Conservation (phyloP, 768 basidiomycete species). For the Psilocybe cubensis region DNA sequence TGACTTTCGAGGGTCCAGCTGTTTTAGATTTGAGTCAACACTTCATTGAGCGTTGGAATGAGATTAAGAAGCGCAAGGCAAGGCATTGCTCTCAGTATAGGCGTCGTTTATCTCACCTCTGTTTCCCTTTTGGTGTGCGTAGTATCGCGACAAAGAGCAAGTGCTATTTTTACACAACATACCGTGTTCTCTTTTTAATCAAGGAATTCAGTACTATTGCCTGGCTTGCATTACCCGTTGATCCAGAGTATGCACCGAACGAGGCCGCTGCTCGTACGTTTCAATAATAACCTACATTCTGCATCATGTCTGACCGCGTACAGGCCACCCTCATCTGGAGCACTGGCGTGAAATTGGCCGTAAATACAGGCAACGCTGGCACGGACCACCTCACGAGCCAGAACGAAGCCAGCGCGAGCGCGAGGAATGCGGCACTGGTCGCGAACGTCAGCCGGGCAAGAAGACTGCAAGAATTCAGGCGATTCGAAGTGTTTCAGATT, state of each 20-base stretch:
- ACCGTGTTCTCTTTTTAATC: background rate
- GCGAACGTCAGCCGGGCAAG: constrained; percentile 37
- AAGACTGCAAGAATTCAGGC: constrained; percentile 76
- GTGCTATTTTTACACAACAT: constrained; percentile 20
- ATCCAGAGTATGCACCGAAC: constrained; percentile 59
- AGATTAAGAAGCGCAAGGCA: constrained; percentile 82
- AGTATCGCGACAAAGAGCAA: constrained; percentile 54
- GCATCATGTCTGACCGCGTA: background rate
- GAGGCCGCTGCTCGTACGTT: constrained; percentile 64
- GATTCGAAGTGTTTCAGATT: constrained; percentile 86
- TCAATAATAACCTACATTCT: background rate
- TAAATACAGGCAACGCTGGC: constrained; percentile 69
- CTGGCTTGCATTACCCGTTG: constrained; percentile 83
- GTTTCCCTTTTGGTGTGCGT: background rate
- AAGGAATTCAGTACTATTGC: constrained; percentile 45
- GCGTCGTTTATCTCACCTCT: background rate
- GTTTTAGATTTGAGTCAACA: constrained; percentile 94
- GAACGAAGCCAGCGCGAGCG: background rate
- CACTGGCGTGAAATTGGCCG: constrained; percentile 60
- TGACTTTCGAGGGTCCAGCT: constrained; percentile 79
- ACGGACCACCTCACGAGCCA: constrained; percentile 29
- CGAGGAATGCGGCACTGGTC: background rate
- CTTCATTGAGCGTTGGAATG: constrained; percentile 92
- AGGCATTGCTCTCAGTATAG: background rate
- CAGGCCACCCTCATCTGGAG: constrained; percentile 71